Evolutionary conservation across 2,329 filamentous ascomycete species (phyloP).

Genomic region (Aspergillus versicolor): DNA sequence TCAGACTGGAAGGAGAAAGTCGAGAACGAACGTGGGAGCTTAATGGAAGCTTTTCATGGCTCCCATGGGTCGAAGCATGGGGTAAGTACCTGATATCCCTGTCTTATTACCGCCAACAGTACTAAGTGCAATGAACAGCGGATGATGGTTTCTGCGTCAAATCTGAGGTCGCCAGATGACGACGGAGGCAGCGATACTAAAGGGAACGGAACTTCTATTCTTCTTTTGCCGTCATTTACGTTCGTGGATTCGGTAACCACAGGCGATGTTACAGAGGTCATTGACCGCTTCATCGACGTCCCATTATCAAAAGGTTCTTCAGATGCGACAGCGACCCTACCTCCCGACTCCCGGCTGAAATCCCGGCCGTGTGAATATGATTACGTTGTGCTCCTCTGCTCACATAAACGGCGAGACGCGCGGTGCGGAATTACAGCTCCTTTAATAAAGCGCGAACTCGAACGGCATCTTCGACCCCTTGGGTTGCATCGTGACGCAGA

Average conservation of each 20-base stretch:
- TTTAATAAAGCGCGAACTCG: conserved; percentile 74
- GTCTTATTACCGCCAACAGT: background rate
- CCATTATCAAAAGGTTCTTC: conserved; percentile 47
- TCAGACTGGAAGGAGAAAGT: conserved; percentile 40
- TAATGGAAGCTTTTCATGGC: conserved; percentile 49
- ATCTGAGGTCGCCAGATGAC: conserved; percentile 24
- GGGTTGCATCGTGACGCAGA: conserved; percentile 78
- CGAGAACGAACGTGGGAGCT: conserved; percentile 44
- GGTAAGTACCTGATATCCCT: conserved; percentile 44
- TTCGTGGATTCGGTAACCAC: conserved; percentile 76
- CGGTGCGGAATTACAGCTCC: conserved; percentile 89
- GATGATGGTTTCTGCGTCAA: conserved; percentile 39
- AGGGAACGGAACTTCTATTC: conserved; percentile 60
- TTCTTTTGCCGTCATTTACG: conserved; percentile 79
- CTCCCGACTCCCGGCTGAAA: conserved; percentile 41
- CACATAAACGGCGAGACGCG: conserved; percentile 82
- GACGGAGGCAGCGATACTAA: background rate
- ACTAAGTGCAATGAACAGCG: conserved; percentile 19
- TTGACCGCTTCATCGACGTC: conserved; percentile 65
- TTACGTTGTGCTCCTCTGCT: conserved; percentile 84
- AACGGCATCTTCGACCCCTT: conserved; percentile 76
- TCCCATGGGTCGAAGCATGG: conserved; percentile 62
- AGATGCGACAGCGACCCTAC: conserved; percentile 41
- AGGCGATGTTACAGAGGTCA: conserved; percentile 61
- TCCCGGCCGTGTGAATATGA: conserved; percentile 71